These are phyloP conservation scores for Reticulascus tulasneorum DNA, from an alignment of 2,329 filamentous ascomycete genomes.

Conservation along the genomic window DNA sequence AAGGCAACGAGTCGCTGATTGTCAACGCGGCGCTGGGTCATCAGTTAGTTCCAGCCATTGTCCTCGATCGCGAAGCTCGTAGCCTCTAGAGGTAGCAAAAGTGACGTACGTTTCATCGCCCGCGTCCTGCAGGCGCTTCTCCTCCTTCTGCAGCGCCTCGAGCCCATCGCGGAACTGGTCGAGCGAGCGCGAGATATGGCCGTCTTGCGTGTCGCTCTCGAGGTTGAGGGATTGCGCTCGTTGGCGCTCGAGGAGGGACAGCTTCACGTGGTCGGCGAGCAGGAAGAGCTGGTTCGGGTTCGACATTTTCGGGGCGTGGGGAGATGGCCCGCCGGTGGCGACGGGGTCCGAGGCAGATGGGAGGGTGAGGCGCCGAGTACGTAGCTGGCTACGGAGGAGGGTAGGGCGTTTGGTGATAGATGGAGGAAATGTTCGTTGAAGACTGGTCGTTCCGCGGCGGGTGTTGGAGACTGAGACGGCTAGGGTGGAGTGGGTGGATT, in stretches of 20 bases:
- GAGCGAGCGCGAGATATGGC: constrained; percentile 82
- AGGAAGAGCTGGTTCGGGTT: constrained; percentile 78
- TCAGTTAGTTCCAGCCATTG: neutral
- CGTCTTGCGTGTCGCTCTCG: constrained; percentile 76
- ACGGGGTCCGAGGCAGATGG: too few relatives aligned
- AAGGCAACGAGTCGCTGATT: constrained; percentile 61
- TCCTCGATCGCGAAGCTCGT: constrained; percentile 14
- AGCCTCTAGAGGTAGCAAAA: constrained; percentile 5
- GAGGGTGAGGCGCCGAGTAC: too few relatives aligned
- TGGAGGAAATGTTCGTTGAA: too few relatives aligned
- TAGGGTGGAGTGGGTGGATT: too few relatives aligned
- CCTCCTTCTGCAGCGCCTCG: constrained; percentile 61
- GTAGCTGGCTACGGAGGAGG: too few relatives aligned
- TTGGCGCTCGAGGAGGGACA: constrained; percentile 88
- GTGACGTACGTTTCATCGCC: constrained; percentile 55
- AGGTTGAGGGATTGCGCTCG: constrained; percentile 78
- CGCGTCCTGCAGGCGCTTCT: constrained; percentile 57
- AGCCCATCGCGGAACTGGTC: constrained; percentile 83
- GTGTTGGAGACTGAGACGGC: too few relatives aligned
- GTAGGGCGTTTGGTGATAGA: too few relatives aligned
- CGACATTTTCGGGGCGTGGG: constrained; percentile 36
- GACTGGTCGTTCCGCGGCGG: too few relatives aligned
- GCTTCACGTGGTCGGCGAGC: constrained; percentile 93
- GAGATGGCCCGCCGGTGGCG: neutral
- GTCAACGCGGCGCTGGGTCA: constrained; percentile 37